These are phyloP conservation scores for Argentina anserina DNA, from an alignment of 306 rosid species.

Conservation along the genomic window DNA sequence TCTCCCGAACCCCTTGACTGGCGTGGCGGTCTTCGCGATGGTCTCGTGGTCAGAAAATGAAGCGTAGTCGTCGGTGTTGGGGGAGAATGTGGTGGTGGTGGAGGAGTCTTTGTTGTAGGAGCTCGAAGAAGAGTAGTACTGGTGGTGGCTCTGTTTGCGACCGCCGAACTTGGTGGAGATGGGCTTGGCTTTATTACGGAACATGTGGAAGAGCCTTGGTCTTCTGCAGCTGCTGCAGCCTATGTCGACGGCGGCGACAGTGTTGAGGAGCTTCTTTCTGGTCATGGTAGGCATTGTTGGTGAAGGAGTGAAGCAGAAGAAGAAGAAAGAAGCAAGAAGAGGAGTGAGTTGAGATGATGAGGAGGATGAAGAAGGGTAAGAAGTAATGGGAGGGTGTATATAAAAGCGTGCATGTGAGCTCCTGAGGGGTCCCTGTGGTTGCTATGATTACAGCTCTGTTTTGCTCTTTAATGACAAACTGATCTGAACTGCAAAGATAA, in stretches of 20 bases:
- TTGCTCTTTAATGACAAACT: slow-evolving; percentile 21
- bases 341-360: slow-evolving; percentile 2
- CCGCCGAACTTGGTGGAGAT: slow-evolving; percentile 30
- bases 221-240: slow-evolving; percentile 67
- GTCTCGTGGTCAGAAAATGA: slow-evolving; percentile 29
- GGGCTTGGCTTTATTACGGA: slow-evolving; percentile 48
- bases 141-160: slow-evolving; percentile 29
- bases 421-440: slow-evolving; percentile 21
- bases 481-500: slow-evolving; percentile 27
- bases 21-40: slow-evolving; percentile 15
- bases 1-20: slow-evolving; percentile 52
- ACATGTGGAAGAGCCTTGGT: slow-evolving; percentile 46
- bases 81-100: slow-evolving; percentile 33
- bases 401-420: slow-evolving; percentile 39
- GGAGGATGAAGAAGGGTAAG: slow-evolving; percentile 13
- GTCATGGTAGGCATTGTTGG: slow-evolving; percentile 44
- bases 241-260: slow-evolving; percentile 52
- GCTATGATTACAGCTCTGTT: slow-evolving; percentile 24
- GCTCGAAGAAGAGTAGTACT: slow-evolving; percentile 25
- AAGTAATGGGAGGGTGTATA: background rate
- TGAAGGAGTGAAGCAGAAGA: background rate
- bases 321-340: slow-evolving; percentile 10
- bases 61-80: slow-evolving; percentile 33
- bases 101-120: slow-evolving; percentile 36
- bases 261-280: slow-evolving; percentile 47